Percentiles rank a stretch among this genome's conserved stretches.
These are phyloP conservation scores for Colletotrichum tanaceti DNA, from an alignment of 2,329 filamentous ascomycete species.

Conservation along the genomic window DNA sequence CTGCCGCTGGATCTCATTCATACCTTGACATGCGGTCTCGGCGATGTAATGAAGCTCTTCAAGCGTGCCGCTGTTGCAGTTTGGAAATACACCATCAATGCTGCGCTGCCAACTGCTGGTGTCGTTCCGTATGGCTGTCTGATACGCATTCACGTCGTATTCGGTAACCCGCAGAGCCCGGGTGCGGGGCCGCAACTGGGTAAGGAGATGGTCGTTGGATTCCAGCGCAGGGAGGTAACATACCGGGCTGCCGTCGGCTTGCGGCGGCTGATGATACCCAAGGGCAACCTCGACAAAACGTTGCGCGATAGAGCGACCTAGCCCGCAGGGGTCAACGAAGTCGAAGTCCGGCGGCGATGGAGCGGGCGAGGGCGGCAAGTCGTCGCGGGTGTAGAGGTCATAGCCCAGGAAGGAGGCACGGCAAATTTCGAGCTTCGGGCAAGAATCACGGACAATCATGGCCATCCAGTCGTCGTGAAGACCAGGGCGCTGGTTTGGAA, in stretches of 20 bases:
- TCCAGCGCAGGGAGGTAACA: conserved; percentile 41
- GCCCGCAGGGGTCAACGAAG: conserved; percentile 55
- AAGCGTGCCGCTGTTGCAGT: conserved; percentile 58
- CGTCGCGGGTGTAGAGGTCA: conserved; percentile 53
- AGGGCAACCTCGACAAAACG: conserved; percentile 60
- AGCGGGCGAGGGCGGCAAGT: conserved; percentile 43
- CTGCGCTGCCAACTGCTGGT: conserved; percentile 57
- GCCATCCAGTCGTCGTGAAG: conserved; percentile 57
- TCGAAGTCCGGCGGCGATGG: conserved; percentile 50
- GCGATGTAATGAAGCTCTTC: conserved; percentile 58
- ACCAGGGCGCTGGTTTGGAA: conserved; percentile 56
- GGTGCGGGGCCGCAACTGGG: conserved; percentile 43
- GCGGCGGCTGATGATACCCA: conserved; percentile 54
- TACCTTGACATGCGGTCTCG: conserved; percentile 56
- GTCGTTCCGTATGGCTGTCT: conserved; percentile 52
- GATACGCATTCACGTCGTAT: conserved; percentile 53
- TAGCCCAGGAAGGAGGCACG: conserved; percentile 59
- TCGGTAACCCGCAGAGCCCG: conserved; percentile 46
- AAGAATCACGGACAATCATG: conserved; percentile 52
- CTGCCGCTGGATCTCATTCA: conserved; percentile 55
- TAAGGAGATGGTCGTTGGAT: conserved; percentile 42
- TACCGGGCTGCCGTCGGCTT: conserved; percentile 44
- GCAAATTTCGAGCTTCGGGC: conserved; percentile 54
- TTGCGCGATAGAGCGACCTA: conserved; percentile 55
- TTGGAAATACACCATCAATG: conserved; percentile 58